Percentiles rank a stretch among this genome's conserved stretches.
Evolutionary conservation across 192 early-diverging fungal genomes (phyloP).

Genomic region (Obelidium mucronatum): DNA sequence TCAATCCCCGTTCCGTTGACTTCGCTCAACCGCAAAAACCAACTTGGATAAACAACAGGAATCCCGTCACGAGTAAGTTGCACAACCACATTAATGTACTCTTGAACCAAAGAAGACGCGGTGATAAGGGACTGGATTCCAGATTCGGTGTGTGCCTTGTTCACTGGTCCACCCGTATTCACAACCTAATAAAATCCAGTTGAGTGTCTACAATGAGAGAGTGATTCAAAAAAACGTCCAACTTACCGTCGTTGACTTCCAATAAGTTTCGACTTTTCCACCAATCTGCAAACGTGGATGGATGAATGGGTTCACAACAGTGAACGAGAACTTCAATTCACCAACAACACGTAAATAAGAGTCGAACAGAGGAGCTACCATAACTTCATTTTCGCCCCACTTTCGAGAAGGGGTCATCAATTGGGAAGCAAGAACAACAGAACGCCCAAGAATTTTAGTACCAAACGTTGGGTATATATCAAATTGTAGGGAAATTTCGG

Average conservation of each 20-base stretch:
- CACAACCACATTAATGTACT: conserved; percentile 89
- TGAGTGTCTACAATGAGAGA: conserved; percentile 2
- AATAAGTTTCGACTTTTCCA: conserved; percentile 97
- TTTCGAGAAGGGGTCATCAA: conserved; percentile 49
- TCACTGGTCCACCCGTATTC: conserved; percentile 18
- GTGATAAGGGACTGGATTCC: conserved; percentile 77
- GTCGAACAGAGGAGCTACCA: conserved; percentile 84
- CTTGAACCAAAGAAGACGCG: conserved; percentile 87
- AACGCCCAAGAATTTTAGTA: conserved; percentile 88
- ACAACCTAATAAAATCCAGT: conserved; percentile 45
- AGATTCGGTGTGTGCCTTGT: conserved; percentile 36
- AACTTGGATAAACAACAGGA: conserved; percentile 85
- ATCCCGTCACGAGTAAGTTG: conserved; percentile 89
- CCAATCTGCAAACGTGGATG: conserved; percentile 92
- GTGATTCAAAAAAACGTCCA: not conserved
- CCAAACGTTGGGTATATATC: conserved; percentile 98
- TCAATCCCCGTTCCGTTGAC: not conserved
- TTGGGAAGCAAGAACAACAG: conserved; percentile 77
- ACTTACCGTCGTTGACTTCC: conserved; percentile 92
- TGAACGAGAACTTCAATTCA: conserved; percentile 83
- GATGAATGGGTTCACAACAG: conserved; percentile 85
- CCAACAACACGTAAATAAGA: conserved; percentile 91
- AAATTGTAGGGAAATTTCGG: conserved; percentile 86
- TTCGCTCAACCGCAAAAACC: conserved; percentile 52
- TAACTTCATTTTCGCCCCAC: conserved; percentile 36